A percentile compares a stretch with the other conserved stretches of the same genome.
Evolutionary conservation across 164 flowering plant species (phyloP).

Genomic region (Aristolochia contorta): DNA sequence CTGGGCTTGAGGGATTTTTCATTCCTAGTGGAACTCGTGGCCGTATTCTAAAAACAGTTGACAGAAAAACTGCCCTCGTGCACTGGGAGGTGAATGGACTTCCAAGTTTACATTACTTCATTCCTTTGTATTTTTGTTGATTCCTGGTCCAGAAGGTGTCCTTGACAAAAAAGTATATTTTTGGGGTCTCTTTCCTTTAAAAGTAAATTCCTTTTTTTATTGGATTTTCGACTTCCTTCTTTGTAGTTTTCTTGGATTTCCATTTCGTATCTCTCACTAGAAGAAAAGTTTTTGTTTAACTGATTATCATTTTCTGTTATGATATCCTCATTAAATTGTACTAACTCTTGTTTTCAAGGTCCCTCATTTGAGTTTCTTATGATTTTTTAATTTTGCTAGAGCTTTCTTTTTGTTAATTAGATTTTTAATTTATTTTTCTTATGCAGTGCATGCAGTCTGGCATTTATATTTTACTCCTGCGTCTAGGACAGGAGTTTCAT

Average conservation of each 20-base stretch:
- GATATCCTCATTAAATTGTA: background rate
- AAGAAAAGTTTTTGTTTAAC: too few relatives aligned
- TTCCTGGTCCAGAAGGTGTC: too few relatives aligned
- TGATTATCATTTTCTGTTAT: background rate
- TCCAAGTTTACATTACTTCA: background rate
- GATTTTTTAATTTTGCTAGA: background rate
- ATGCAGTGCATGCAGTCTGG: constrained; percentile 66
- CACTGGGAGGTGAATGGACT: constrained; percentile 78
- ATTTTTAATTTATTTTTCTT: constrained; percentile 8
- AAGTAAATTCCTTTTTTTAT: too few relatives aligned
- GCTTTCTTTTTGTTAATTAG: constrained; percentile 2
- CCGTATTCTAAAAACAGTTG: constrained; percentile 51
- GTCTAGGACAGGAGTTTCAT: constrained; percentile 44
- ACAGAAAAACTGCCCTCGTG: constrained; percentile 53
- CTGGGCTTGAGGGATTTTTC: constrained; percentile 64
- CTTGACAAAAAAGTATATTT: too few relatives aligned
- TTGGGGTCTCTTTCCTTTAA: too few relatives aligned
- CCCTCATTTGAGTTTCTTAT: background rate
- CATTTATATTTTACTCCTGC: constrained; percentile 58
- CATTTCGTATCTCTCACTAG: too few relatives aligned
- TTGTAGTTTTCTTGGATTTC: too few relatives aligned
- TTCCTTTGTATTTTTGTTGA: background rate
- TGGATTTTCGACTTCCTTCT: too few relatives aligned
- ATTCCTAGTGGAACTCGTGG: constrained; percentile 78
- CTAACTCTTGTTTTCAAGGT: too few relatives aligned